Base-by-base conservation (phyloP, 768 basidiomycete species). In the Mrakia frigida region DNA sequence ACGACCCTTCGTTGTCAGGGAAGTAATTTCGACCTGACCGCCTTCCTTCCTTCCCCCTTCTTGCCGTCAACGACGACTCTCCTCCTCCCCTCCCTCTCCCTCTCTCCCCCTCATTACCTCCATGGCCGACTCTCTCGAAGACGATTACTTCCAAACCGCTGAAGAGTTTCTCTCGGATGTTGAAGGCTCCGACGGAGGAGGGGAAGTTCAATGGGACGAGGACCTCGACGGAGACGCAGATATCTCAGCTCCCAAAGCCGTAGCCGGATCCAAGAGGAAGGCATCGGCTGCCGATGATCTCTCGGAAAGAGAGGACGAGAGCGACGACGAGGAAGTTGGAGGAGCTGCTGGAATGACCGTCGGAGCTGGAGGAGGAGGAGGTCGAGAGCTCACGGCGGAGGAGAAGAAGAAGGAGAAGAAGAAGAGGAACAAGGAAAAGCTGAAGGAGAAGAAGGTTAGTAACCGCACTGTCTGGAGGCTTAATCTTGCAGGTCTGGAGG, bases 381-480 rank as follows among this genome's bases (percentile, higher is more conserved):
- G 41, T 2, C 41, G 46, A 28, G 69, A 74, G 46, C 23, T 78
- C 73, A 78, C 77, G 11, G 73, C 73, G 1, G 77, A 74, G 67
- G 77, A 78, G 77, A 56, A 60, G 33, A 78, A 78, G 73, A 78
- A 78, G 73, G 77, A 78, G 69, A 67, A 74, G 68, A 78, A 78
- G 68, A 68, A 68, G 33, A 67, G 67, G 35, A 78, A 78, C 50
- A 78, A 78, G 73, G 77, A 78, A 69, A 78, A 78, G 73, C 63
- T 78, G 56, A 78, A 78, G 77, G 77, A 78, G 73, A 78, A 78
- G 67, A 78, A 74, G 77, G 77, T 78, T 31, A 60, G 76, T 37
- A 33, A 4, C 23, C 2, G 1, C 1, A n/a, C 56, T 13, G 0
- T 28, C n/a, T 28, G 28, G 23, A 6, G 23, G n/a, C 23, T 28